Percentiles rank a stretch among this genome's conserved stretches.
Conservation (phyloP, 2,329 filamentous ascomycete species). For the Phialocephala sp. region DNA sequence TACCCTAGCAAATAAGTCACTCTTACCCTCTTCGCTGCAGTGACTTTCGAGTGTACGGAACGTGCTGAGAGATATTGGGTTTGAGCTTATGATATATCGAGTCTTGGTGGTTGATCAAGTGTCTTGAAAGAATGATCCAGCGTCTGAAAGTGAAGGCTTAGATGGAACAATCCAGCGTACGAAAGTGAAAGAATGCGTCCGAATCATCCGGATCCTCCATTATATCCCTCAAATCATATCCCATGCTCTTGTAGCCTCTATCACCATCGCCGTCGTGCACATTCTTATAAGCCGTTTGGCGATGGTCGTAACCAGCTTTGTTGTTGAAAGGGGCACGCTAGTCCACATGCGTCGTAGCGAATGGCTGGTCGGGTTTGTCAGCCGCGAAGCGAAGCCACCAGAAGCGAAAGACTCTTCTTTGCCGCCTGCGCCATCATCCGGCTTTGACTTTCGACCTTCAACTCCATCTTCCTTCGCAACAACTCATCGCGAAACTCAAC, state of each 20-base stretch:
- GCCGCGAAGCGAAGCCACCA: background rate
- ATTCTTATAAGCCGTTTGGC: too few relatives aligned
- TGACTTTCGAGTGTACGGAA: too few relatives aligned
- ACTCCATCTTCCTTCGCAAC: background rate
- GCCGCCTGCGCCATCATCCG: constrained; percentile 4
- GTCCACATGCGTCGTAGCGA: constrained; percentile 7
- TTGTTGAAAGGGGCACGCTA: background rate
- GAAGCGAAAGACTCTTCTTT: background rate
- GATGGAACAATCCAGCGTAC: too few relatives aligned
- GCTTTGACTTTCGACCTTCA: constrained; percentile 1
- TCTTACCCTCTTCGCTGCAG: background rate
- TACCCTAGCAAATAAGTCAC: background rate
- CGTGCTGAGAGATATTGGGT: too few relatives aligned
- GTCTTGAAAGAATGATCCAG: too few relatives aligned
- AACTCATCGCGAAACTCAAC: constrained; percentile 9
- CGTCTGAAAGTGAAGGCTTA: too few relatives aligned
- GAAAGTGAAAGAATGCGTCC: too few relatives aligned
- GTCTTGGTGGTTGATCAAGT: too few relatives aligned
- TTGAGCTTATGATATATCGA: too few relatives aligned
- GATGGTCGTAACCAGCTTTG: background rate
- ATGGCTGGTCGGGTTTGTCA: constrained; percentile 10
- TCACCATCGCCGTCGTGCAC: background rate
- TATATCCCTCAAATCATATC: background rate
- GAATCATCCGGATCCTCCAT: too few relatives aligned
- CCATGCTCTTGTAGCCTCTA: background rate